phyloP scores from a whole-genome alignment of 2,329 filamentous ascomycete genomes.

The Rugonectria rugulosa region DNA sequence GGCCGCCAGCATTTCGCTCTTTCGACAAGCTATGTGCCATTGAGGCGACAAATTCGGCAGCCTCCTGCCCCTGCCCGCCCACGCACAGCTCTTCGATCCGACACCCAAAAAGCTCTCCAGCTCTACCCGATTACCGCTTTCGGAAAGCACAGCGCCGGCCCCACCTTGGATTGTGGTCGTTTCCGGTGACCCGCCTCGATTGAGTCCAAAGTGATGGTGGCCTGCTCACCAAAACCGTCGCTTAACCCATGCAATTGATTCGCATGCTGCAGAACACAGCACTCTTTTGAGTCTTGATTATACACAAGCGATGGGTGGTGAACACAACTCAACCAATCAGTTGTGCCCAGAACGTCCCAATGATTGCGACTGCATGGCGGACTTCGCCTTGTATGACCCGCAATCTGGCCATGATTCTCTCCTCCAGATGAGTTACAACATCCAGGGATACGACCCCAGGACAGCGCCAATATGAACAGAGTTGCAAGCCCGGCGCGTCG shows the following conservation, averaged over 20 bases:
- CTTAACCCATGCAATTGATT: slow-evolving; percentile 39
- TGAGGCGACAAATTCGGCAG: slow-evolving; percentile 12
- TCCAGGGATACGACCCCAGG: slow-evolving; percentile 21
- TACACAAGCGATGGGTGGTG: slow-evolving; percentile 22
- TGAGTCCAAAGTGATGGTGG: slow-evolving; percentile 25
- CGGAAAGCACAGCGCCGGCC: slow-evolving; percentile 27
- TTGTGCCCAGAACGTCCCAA: background rate
- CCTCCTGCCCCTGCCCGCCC: slow-evolving; percentile 2
- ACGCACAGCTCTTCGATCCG: slow-evolving; percentile 20
- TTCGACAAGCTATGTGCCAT: slow-evolving; percentile 9
- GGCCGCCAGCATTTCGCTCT: slow-evolving; percentile 13
- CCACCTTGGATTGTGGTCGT: slow-evolving; percentile 28
- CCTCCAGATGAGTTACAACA: slow-evolving; percentile 15
- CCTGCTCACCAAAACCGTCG: slow-evolving; percentile 30
- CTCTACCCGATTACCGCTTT: slow-evolving; percentile 25
- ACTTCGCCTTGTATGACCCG: slow-evolving; percentile 2
- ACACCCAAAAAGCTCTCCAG: slow-evolving; percentile 22
- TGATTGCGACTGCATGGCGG: background rate
- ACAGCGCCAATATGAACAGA: slow-evolving; percentile 24
- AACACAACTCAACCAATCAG: slow-evolving; percentile 18
- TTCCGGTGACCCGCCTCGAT: slow-evolving; percentile 37
- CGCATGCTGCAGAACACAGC: slow-evolving; percentile 24
- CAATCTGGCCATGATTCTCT: slow-evolving; percentile 10
- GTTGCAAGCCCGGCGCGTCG: no score
- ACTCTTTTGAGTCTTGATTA: slow-evolving; percentile 7